Evolutionary conservation across 495 filamentous ascomycete genomes (phyloP), one percentile per base, ranked within the genome.

Genomic region (Aspergillus heteromorphus): DNA sequence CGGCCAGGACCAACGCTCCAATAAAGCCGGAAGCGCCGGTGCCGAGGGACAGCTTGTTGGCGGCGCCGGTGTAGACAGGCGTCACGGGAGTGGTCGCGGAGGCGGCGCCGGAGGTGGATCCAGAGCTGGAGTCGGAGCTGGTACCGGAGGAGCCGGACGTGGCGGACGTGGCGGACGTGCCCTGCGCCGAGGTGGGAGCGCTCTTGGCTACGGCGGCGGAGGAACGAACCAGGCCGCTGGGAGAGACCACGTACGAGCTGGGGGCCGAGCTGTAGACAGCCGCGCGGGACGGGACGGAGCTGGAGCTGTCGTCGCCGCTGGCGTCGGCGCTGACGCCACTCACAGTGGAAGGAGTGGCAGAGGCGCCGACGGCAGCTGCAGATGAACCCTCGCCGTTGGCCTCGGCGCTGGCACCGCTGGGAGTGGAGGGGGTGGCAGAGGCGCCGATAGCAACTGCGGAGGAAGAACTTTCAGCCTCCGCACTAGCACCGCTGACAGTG

Each of bases 11-110:
- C 7, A 67, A 25, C 18, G 56, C 61, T 17, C 54, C 58, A 18
- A 63, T 34, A 13, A 67, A 17, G 8, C 53, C 43, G 3, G 63
- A 47, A 16, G 61, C 43, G 42, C 63, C 55, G 2, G 61, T 40
- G 42, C 63, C 55, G 2, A 64, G n/a, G n/a, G 60, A 63, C 21
- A 66, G 19, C 45, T 53, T 64, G 45, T 53, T 57, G 2, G 63
- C 70, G 20, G 55, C 59, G 9, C 65, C 65, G 8, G 70, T 73
- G 49, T 70, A 71, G 14, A 67, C 48, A 7, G 68, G 57, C 38
- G 47, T 55, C 13, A 41, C 29, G 16, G 62, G 62, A 16, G 51
- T 54, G 14, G 61, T 58, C 2, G 68, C 45, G 2, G 62, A 51
- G 1, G 40, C 13, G 6, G 57, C 21, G 14, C 40, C 21, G 29